A percentile compares a stretch with the other conserved stretches of the same genome.
Evolutionary conservation across 2,329 filamentous ascomycete species (phyloP).

Genomic region (Alternaria infectoria): DNA sequence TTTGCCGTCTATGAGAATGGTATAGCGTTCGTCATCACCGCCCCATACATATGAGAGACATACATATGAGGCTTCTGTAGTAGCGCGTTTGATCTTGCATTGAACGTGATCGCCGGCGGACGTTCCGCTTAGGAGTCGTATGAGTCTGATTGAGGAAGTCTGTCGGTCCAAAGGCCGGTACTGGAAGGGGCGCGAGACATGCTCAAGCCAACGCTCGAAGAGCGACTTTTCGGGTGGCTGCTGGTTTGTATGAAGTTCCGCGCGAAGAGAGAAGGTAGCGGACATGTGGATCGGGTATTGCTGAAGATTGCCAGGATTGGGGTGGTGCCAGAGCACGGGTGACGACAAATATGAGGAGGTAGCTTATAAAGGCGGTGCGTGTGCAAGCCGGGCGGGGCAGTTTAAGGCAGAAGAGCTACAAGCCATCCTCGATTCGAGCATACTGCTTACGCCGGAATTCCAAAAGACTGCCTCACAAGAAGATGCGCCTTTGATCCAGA

Average conservation of each 20-base stretch:
- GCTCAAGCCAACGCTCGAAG: neutral
- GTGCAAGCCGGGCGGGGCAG: neutral
- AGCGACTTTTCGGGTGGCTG: neutral
- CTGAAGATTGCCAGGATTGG: neutral
- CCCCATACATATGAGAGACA: slow-evolving; percentile 20
- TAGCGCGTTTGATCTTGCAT: slow-evolving; percentile 2
- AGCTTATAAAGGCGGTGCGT: neutral
- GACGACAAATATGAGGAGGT: neutral
- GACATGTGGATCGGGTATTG: neutral
- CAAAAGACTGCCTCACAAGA: neutral
- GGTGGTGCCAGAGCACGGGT: neutral
- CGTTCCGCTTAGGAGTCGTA: neutral
- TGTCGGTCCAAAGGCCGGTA: neutral
- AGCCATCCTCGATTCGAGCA: neutral
- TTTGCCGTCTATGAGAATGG: neutral
- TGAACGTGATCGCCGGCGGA: neutral
- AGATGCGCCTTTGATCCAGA: neutral
- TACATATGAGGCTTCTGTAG: neutral
- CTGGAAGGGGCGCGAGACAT: neutral
- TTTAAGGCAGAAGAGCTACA: neutral
- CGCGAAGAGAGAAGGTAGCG: neutral
- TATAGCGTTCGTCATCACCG: neutral
- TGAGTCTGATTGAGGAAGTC: neutral
- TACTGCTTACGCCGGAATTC: neutral
- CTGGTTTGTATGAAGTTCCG: neutral